Conservation (phyloP, 2,329 filamentous ascomycete genomes). For the Cercospora zeae-maydis region DNA sequence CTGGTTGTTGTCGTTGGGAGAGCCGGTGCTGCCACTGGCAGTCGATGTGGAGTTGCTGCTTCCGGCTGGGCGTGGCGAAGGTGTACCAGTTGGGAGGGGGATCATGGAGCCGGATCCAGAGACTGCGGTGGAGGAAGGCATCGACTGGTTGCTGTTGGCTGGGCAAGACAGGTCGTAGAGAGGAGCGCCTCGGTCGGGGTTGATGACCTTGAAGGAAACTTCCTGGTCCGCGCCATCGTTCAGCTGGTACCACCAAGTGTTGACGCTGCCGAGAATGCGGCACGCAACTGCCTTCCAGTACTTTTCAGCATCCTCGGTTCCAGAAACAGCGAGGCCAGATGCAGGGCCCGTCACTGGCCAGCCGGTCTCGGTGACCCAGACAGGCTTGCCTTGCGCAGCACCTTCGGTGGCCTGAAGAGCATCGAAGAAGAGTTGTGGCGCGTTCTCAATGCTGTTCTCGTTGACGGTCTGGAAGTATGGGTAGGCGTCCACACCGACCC, state of each 20-base stretch:
- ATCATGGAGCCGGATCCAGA: background rate
- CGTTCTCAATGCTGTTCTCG: constrained; percentile 62
- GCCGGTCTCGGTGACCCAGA: constrained; percentile 87
- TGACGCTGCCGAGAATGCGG: constrained; percentile 56
- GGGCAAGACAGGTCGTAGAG: constrained; percentile 36
- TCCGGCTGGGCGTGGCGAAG: constrained; percentile 3
- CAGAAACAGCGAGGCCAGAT: constrained; percentile 60
- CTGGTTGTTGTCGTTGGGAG: constrained; percentile 8
- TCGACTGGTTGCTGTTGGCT: constrained; percentile 40
- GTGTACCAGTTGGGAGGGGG: background rate
- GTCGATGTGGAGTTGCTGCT: background rate
- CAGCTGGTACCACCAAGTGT: constrained; percentile 63
- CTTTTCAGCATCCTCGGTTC: constrained; percentile 62
- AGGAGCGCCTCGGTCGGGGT: constrained; percentile 38
- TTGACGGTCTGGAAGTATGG: constrained; percentile 74
- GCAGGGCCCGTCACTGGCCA: constrained; percentile 71
- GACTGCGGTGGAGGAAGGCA: background rate
- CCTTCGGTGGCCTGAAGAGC: constrained; percentile 59
- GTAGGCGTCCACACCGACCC: constrained; percentile 78
- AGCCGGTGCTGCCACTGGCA: background rate
- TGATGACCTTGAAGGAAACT: constrained; percentile 21
- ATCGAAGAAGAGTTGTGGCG: constrained; percentile 64
- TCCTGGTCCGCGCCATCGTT: constrained; percentile 55
- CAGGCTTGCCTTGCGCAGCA: constrained; percentile 62
- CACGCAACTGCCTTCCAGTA: constrained; percentile 81